Percentiles rank a stretch among this genome's conserved stretches.
phyloP scores from a whole-genome alignment of 495 filamentous ascomycete species.

The Zalerion maritima region DNA sequence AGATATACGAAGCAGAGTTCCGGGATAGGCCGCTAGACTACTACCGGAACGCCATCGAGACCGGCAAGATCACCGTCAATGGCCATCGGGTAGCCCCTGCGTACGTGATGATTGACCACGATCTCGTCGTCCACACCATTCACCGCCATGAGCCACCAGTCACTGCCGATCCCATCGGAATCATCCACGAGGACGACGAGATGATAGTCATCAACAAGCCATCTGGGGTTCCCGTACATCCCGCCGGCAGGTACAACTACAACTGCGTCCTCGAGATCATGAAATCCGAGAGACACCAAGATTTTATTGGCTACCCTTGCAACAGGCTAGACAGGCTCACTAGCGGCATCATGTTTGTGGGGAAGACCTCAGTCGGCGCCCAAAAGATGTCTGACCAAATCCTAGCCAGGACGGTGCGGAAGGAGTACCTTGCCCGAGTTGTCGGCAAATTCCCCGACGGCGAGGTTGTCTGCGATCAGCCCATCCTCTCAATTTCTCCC shows the following conservation, averaged over 20 bases:
- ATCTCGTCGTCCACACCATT: constrained; percentile 81
- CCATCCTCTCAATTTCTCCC: constrained; percentile 84
- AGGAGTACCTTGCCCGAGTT: constrained; percentile 89
- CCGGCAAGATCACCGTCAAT: constrained; percentile 58
- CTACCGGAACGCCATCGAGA: constrained; percentile 70
- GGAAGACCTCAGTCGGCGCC: constrained; percentile 65
- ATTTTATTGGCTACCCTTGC: constrained; percentile 65
- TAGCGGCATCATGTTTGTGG: constrained; percentile 95
- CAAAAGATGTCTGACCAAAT: constrained; percentile 61
- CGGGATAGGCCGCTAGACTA: constrained; percentile 75
- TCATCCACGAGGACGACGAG: constrained; percentile 80
- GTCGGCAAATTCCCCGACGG: constrained; percentile 78
- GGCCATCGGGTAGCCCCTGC: constrained; percentile 43
- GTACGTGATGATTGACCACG: constrained; percentile 35
- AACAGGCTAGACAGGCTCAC: constrained; percentile 91
- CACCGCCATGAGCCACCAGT: constrained; percentile 95
- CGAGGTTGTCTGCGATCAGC: constrained; percentile 76
- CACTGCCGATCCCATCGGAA: constrained; percentile 57
- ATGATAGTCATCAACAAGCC: constrained; percentile 96
- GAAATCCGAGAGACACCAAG: constrained; percentile 55
- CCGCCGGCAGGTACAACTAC: constrained; percentile 87
- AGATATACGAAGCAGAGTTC: constrained; percentile 76
- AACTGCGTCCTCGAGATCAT: constrained; percentile 91
- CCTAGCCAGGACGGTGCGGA: constrained; percentile 59
- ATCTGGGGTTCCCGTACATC: constrained; percentile 84